These are phyloP conservation scores for Rosa lucieae DNA, from an alignment of 306 rosid genomes.

Conservation along the genomic window DNA sequence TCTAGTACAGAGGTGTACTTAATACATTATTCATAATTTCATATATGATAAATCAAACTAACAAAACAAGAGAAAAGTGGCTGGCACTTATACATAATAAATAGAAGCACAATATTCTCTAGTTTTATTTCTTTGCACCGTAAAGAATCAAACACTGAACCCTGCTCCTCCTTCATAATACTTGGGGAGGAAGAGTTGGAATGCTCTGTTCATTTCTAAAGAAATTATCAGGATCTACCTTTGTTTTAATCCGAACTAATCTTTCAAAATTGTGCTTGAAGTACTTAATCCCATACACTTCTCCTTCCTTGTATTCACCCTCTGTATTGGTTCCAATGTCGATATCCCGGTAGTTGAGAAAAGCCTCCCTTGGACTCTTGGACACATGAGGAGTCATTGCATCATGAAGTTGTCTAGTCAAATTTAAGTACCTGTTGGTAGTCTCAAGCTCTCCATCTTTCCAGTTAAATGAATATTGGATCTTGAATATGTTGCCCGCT, in stretches of 20 bases:
- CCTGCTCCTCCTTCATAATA: not conserved
- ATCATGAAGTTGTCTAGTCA: slow-evolving; percentile 28
- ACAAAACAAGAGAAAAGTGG: not conserved
- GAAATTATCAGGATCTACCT: slow-evolving; percentile 38
- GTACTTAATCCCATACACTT: slow-evolving; percentile 34
- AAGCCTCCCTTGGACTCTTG: slow-evolving; percentile 58
- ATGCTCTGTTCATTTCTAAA: slow-evolving; percentile 43
- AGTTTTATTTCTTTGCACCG: not conserved
- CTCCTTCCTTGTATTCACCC: slow-evolving; percentile 16
- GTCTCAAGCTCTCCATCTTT: slow-evolving; percentile 26
- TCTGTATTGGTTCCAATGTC: slow-evolving; percentile 43
- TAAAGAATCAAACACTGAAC: not conserved
- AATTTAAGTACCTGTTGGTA: slow-evolving; percentile 23
- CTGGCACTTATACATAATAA: no score
- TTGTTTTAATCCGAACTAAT: slow-evolving; percentile 28
- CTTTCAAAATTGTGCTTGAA: slow-evolving; percentile 34
- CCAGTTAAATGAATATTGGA: slow-evolving; percentile 57
- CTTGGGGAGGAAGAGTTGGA: slow-evolving; percentile 9
- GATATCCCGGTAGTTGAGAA: slow-evolving; percentile 54
- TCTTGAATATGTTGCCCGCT: slow-evolving; percentile 42
- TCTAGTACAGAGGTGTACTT: no score
- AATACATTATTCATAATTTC: no score
- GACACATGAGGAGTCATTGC: slow-evolving; percentile 64
- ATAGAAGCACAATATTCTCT: not conserved
- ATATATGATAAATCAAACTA: no score